phyloP scores from a whole-genome alignment of 352 stramenopile species.

The Paralagenidium karlingii region DNA sequence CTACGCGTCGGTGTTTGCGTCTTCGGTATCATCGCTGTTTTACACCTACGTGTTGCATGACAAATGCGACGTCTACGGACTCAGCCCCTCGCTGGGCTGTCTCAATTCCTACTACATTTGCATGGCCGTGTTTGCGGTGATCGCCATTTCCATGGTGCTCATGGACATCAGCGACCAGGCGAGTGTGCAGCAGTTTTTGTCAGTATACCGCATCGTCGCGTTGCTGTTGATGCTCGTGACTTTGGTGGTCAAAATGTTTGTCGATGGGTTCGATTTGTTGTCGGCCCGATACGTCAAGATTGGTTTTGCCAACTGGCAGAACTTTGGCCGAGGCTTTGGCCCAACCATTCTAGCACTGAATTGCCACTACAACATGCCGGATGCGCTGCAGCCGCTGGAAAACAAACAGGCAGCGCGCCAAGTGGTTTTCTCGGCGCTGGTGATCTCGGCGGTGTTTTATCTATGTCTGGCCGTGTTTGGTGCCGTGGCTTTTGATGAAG shows the following conservation, averaged over 20 bases:
- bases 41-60: constrained; percentile 52
- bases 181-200: constrained; percentile 71
- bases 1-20: constrained; percentile 79
- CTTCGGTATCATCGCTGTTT: constrained; percentile 71
- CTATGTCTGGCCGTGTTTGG: constrained; percentile 59
- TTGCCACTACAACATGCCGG: constrained; percentile 83
- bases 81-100: constrained; percentile 24
- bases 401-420: constrained; percentile 45
- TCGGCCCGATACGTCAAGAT: constrained; percentile 25
- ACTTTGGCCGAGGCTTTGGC: constrained; percentile 74
- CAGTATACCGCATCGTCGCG: constrained; percentile 64
- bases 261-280: constrained; percentile 34
- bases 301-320: constrained; percentile 56
- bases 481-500: constrained; percentile 56
- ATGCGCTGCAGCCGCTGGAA: constrained; percentile 66
- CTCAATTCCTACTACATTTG: constrained; percentile 60
- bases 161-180: constrained; percentile 78
- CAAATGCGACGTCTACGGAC: constrained; percentile 51
- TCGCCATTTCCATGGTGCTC: constrained; percentile 72
- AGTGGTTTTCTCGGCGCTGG: constrained; percentile 47
- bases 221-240: constrained; percentile 67
- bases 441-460: constrained; percentile 61
- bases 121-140: constrained; percentile 61
- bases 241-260: constrained; percentile 51
- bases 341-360: constrained; percentile 75